Conservation (phyloP, 805 yeast species). For the Candida sphagnicola region DNA sequence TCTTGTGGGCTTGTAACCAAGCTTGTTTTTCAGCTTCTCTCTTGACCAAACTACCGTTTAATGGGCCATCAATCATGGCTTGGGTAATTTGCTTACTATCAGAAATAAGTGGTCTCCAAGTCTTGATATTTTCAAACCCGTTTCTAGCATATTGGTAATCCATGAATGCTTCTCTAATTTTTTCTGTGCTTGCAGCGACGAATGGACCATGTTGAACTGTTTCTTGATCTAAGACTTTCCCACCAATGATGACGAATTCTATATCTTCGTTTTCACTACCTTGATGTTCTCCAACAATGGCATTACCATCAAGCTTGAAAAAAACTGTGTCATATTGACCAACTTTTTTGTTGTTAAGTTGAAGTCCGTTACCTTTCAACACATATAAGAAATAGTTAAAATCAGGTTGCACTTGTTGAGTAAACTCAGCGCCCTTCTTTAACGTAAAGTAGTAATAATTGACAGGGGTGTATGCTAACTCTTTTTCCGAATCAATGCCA, state of each 20-base stretch:
- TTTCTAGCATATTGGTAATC: conserved; percentile 67
- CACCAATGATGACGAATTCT: conserved; percentile 73
- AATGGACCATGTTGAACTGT: conserved; percentile 90
- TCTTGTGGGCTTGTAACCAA: conserved; percentile 5
- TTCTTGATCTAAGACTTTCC: conserved; percentile 67
- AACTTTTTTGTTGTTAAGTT: conserved; percentile 39
- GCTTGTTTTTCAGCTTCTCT: conserved; percentile 20
- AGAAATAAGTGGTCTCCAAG: conserved; percentile 50
- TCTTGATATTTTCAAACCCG: conserved; percentile 65
- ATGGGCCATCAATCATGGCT: conserved; percentile 37
- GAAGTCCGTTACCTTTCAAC: conserved; percentile 52
- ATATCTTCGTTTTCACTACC: conserved; percentile 45
- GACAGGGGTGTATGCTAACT: conserved; percentile 79
- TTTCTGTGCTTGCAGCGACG: conserved; percentile 67
- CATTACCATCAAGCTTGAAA: conserved; percentile 68
- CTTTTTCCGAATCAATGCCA: conserved; percentile 70
- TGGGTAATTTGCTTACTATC: conserved; percentile 37
- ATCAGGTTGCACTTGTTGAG: conserved; percentile 54
- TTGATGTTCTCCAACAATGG: conserved; percentile 44
- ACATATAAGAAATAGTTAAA: conserved; percentile 72
- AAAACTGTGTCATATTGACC: conserved; percentile 52
- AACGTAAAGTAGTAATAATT: conserved; percentile 65
- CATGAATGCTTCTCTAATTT: conserved; percentile 62
- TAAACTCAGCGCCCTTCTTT: conserved; percentile 60
- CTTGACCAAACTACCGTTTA: conserved; percentile 29